A percentile compares a stretch with the other conserved stretches of the same genome.
These are phyloP conservation scores for Lactarius sanguifluus DNA, from an alignment of 768 basidiomycete species.

Conservation along the genomic window DNA sequence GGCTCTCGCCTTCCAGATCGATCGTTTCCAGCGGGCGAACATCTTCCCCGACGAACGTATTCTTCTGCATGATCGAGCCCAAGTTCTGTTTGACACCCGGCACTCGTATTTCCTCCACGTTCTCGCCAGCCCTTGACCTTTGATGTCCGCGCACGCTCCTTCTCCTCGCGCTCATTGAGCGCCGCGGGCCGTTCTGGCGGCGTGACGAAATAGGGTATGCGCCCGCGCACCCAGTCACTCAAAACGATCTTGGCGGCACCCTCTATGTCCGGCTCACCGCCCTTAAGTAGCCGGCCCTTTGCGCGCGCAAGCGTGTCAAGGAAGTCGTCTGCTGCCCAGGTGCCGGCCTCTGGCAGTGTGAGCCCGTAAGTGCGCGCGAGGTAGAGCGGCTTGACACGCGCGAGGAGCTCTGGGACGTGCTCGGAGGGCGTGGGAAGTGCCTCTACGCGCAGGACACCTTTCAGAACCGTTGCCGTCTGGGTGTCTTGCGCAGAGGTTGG, in stretches of 20 bases:
- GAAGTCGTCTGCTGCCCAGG: constrained; percentile 76
- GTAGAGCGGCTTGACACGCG: constrained; percentile 90
- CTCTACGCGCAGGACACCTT: constrained; percentile 96
- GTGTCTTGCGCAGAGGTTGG: constrained; percentile 90
- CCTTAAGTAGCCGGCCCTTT: constrained; percentile 89
- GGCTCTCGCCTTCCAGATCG: constrained; percentile 33
- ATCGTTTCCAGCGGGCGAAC: constrained; percentile 62
- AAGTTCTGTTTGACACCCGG: constrained; percentile 83
- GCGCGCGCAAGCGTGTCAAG: constrained; percentile 83
- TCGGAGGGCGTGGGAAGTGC: constrained; percentile 90
- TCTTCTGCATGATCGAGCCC: constrained; percentile 85
- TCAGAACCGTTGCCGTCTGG: constrained; percentile 88
- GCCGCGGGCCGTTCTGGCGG: constrained; percentile 84
- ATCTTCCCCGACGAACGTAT: constrained; percentile 83
- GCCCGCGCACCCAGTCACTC: constrained; percentile 95
- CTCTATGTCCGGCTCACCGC: constrained; percentile 92
- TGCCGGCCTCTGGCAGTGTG: constrained; percentile 53
- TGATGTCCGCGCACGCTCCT: constrained; percentile 42
- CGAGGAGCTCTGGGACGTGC: constrained; percentile 85
- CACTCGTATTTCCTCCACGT: constrained; percentile 37
- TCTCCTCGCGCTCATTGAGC: constrained; percentile 60
- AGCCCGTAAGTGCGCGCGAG: constrained; percentile 82
- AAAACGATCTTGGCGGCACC: constrained; percentile 92
- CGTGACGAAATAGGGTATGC: constrained; percentile 93
- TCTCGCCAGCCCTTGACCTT: constrained; percentile 42